These are phyloP conservation scores for Beta vulgaris DNA, from an alignment of 148 eudicot species.

Conservation along the genomic window DNA sequence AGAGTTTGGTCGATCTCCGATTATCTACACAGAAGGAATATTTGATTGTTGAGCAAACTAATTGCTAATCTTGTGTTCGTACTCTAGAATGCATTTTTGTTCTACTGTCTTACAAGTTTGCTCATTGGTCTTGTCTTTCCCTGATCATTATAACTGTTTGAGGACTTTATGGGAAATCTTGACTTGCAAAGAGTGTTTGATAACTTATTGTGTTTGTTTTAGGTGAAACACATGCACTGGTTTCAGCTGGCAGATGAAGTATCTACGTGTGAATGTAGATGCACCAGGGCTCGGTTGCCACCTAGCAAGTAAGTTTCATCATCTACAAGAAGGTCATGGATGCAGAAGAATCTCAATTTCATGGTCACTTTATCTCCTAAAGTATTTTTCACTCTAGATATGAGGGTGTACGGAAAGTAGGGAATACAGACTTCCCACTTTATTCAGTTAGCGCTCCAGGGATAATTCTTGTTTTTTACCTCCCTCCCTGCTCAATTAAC, in stretches of 20 bases:
- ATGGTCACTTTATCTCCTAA: neutral
- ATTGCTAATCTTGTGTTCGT: neutral
- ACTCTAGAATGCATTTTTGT: neutral
- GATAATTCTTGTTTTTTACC: too few relatives aligned
- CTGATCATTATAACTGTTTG: neutral
- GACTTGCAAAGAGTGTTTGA: neutral
- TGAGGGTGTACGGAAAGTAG: neutral
- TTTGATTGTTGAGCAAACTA: neutral
- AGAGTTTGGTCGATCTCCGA: neutral
- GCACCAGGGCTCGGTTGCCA: conserved; percentile 85
- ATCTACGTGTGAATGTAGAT: conserved; percentile 88
- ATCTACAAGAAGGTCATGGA: neutral
- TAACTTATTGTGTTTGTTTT: conserved; percentile 16
- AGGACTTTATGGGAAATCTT: neutral
- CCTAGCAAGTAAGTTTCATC: conserved; percentile 80
- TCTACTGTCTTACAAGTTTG: neutral
- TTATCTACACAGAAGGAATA: neutral
- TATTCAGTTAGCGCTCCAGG: neutral
- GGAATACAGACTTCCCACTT: neutral
- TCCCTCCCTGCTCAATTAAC: too few relatives aligned
- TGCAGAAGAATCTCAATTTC: neutral
- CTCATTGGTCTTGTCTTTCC: neutral
- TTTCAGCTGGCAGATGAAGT: conserved; percentile 71
- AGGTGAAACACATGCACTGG: conserved; percentile 99
- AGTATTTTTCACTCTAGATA: neutral